Evolutionary conservation across 495 filamentous ascomycete species (phyloP), one percentile per base, ranked within the genome.

Genomic region (Hypomontagnella submonticulosa): DNA sequence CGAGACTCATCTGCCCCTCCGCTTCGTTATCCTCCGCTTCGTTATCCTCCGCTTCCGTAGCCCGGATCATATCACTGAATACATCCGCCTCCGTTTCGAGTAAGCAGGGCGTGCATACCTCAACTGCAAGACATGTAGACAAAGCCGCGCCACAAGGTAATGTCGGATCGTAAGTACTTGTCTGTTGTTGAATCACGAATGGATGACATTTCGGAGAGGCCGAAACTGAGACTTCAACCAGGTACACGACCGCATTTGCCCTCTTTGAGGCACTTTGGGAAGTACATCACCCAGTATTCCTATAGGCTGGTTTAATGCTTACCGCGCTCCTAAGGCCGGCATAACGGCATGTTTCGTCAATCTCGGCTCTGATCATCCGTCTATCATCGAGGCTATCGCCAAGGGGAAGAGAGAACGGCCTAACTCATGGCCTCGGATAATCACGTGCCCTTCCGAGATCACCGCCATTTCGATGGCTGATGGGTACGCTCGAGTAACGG

Each of bases 261-360:
- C 89, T 92, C 69, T 92, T 92, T 59, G 90, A 92, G 79, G 89
- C 87, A 15, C 76, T 92, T 16, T 91, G 88, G 89, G 89, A 90
- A 57, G 69, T 71, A 57, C 3, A 48, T 64, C 18, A 19, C 11
- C 20, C 23, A n/a, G 0, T 43, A 43, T 41, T 32, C 11, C 6
- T 5, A 10, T 50, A 8, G 4, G 10, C 33, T 4, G 16, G 20
- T 44, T 48, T 11, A 1, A 13, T 15, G 36, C 66, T 69, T 7
- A 63, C 44, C 15, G n/a, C 11, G 8, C 44, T 27, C 15, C 8
- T 3, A 57, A 72, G 85, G 88, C 88, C 27, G 90, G 90, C 47
- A 84, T 92, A 40, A 86, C 80, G 46, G 79, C 91, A 79, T 88
- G 86, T 73, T 92, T 92, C 63, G 90, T 92, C 62, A 92, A 92